Percentiles rank a stretch among this genome's conserved stretches.
Conservation (phyloP, 2,329 filamentous ascomycete genomes). For the Penicillium expansum region DNA sequence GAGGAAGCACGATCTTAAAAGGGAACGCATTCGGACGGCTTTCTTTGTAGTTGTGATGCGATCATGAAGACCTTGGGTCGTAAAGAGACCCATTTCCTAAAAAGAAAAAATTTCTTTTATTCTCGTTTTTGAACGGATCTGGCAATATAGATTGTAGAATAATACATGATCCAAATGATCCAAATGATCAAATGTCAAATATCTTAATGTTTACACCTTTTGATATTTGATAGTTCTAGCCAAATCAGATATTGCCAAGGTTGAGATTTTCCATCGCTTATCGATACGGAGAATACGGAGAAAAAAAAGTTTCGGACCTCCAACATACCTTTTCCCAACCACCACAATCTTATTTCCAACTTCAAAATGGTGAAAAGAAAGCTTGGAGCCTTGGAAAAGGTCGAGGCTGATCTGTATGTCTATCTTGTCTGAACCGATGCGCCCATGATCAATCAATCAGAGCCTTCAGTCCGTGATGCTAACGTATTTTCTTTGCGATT, state of each 20-base stretch:
- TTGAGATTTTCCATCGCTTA: constrained; percentile 28
- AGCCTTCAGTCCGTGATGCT: constrained; percentile 21
- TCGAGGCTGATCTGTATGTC: constrained; percentile 80
- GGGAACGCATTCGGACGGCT: constrained; percentile 39
- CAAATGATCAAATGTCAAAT: neutral
- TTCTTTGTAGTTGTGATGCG: constrained; percentile 45
- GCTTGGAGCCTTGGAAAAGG: constrained; percentile 88
- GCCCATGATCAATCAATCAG: constrained; percentile 4
- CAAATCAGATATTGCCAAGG: neutral
- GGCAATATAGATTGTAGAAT: constrained; percentile 1
- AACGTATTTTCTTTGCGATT: constrained; percentile 19
- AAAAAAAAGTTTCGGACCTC: constrained; percentile 33
- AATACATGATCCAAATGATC: neutral
- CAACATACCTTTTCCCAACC: constrained; percentile 57
- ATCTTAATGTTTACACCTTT: neutral
- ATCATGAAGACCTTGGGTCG: constrained; percentile 39
- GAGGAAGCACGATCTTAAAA: constrained; percentile 40
- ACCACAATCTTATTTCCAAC: constrained; percentile 6
- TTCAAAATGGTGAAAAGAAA: constrained; percentile 75
- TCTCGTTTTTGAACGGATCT: constrained; percentile 4
- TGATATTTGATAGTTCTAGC: constrained; percentile 4
- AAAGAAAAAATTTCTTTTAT: constrained; percentile 27
- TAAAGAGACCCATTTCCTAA: constrained; percentile 27
- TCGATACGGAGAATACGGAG: constrained; percentile 35
- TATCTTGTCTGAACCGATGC: neutral